Percentiles rank a stretch among this genome's conserved stretches.
These are phyloP conservation scores for Alloascoidea hylecoeti DNA, from an alignment of 805 yeast genomes.

Conservation along the genomic window DNA sequence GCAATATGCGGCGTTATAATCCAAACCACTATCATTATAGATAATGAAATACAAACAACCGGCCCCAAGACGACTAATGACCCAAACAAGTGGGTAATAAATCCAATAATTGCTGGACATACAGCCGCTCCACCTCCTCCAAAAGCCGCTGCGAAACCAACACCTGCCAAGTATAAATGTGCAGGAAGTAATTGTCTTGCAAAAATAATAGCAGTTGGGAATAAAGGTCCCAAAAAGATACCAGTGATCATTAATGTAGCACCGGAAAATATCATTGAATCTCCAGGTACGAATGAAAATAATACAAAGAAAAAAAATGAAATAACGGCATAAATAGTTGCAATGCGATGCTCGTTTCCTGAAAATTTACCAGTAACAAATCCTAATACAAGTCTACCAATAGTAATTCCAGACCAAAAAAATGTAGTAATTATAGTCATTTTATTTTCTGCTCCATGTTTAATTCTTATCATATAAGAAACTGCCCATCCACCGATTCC, in stretches of 20 bases:
- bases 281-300: conserved; percentile 29
- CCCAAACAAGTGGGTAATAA: conserved; percentile 18
- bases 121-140: conserved; percentile 82
- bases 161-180: conserved; percentile 44
- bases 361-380: conserved; percentile 23
- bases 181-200: conserved; percentile 49
- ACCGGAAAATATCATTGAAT: conserved; percentile 24
- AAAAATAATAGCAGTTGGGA: conserved; percentile 56
- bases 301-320: conserved; percentile 20
- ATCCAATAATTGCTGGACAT: conserved; percentile 53
- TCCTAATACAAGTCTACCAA: conserved; percentile 38
- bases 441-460: conserved; percentile 24
- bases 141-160: conserved; percentile 63
- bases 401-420: conserved; percentile 50
- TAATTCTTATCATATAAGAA: conserved; percentile 36
- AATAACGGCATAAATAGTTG: conserved; percentile 20
- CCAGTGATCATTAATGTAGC: conserved; percentile 30
- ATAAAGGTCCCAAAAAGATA: conserved; percentile 43
- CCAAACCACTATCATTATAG: conserved; percentile 13
- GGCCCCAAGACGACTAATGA: conserved; percentile 12
- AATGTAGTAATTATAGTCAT: conserved; percentile 46
- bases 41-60: conserved; percentile 10
- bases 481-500: conserved; percentile 50
- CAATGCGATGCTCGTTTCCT: conserved; percentile 20
- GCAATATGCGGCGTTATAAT: too few species aligned